Evolutionary conservation across 345 rosid species (phyloP), one percentile per base, ranked within the genome.

Genomic region (Schrenkiella parvula): DNA sequence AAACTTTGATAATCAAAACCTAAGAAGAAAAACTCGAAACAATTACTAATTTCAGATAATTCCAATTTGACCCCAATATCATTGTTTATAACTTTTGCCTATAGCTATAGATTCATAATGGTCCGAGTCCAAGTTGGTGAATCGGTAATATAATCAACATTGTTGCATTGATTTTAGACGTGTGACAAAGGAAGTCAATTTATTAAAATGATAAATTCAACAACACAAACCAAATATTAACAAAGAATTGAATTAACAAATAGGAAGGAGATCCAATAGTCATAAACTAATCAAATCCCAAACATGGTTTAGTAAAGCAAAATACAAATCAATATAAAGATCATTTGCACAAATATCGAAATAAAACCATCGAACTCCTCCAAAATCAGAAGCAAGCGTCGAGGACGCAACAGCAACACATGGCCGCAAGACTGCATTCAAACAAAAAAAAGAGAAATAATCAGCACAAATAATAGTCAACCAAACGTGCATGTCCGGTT

Each of bases 341-440:
- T 25, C 17, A 65, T 17, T 5, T 12, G 26, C 70, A 43, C 0
- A 25, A 34, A 11, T 0, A 17, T n/a, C 31, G 62, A 23, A 23
- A 23, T 3, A 51, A 51, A 73, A 65, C 26, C 15, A 37, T 15
- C 7, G 32, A 2, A 11, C 5, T 59, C 31, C 55, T 66, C 73
- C 21, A 0, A 74, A 39, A 54, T 75, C 79, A 75, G 74, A 75
- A 69, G 65, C 79, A 75, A 2, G 68, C 68, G 41, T 75, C 79
- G 46, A 68, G 74, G 15, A 68, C 74, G 7, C 79, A 75, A 61
- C 79, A 75, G 57, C 79, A 75, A 75, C 79, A 75, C 74, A 75
- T 25, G 11, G 79, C 79, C 26, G 79, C 79, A 28, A 63, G 42
- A 63, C 79, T 75, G 69, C 79, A 61, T 47, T 29, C 31, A 35